Percentiles rank a stretch among this genome's conserved stretches.
phyloP scores from a whole-genome alignment of 352 stramenopile species.

The Globisporangium camurandrum region DNA sequence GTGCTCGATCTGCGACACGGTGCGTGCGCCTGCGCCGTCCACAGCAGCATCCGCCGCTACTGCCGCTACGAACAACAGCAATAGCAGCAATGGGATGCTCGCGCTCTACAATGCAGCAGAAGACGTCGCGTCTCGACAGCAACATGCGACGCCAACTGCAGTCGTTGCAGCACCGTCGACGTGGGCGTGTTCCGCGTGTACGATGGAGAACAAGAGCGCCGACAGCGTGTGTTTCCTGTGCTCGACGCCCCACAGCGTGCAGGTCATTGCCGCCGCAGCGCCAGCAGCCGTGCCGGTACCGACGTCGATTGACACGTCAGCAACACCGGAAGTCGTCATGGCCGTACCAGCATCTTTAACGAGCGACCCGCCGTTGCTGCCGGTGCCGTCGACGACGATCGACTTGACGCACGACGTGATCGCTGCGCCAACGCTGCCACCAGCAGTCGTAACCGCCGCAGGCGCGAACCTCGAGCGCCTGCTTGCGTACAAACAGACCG shows the following conservation, averaged over 20 bases:
- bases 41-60: no score
- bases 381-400: conserved; percentile 23
- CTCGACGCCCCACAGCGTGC: conserved; percentile 31
- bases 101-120: conserved; percentile 66
- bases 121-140: neutral
- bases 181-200: conserved; percentile 66
- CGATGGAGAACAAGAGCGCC: conserved; percentile 64
- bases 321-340: conserved; percentile 22
- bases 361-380: conserved; percentile 13
- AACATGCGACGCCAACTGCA: no score
- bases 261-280: conserved; percentile 15
- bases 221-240: conserved; percentile 70
- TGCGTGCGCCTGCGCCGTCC: conserved; percentile 11
- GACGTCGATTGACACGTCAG: conserved; percentile 18
- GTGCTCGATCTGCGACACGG: conserved; percentile 69
- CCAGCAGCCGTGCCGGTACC: conserved; percentile 18
- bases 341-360: conserved; percentile 10
- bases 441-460: conserved; percentile 13
- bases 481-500: conserved; percentile 40
- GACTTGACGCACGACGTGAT: conserved; percentile 24
- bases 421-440: conserved; percentile 8
- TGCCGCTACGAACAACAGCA: conserved; percentile 3
- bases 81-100: conserved; percentile 41
- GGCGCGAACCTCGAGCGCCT: conserved; percentile 39
- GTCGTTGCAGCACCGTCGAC: no score